These are phyloP conservation scores for Mortierella alpina DNA, from an alignment of 192 early-diverging fungal genomes.

Conservation along the genomic window DNA sequence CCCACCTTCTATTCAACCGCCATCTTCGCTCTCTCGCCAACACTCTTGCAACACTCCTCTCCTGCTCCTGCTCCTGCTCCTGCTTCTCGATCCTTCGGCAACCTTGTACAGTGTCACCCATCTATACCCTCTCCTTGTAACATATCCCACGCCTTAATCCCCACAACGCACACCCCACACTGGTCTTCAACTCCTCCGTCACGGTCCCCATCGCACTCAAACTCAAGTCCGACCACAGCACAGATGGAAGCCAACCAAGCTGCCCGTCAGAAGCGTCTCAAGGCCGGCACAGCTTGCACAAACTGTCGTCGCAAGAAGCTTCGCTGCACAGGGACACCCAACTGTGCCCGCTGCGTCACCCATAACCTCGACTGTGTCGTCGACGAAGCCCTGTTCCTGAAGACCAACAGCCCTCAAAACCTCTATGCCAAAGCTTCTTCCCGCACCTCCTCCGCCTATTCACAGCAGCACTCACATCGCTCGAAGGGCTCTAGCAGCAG, in stretches of 20 bases:
- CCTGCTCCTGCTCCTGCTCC: background rate
- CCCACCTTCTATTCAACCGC: background rate
- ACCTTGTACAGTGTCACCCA: too few relatives aligned
- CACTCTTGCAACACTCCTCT: background rate
- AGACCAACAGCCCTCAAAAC: conserved; percentile 39
- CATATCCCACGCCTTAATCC: too few relatives aligned
- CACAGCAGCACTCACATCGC: conserved; percentile 15
- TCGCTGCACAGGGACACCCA: conserved; percentile 46
- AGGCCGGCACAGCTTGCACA: conserved; percentile 49
- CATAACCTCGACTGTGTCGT: conserved; percentile 50
- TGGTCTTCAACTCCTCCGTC: background rate
- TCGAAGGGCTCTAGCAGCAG: conserved; percentile 2
- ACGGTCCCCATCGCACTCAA: background rate
- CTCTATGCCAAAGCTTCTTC: conserved; percentile 15
- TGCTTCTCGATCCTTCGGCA: background rate
- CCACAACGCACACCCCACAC: too few relatives aligned
- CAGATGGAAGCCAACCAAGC: conserved; percentile 15
- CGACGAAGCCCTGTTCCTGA: conserved; percentile 51
- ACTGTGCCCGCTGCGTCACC: conserved; percentile 41
- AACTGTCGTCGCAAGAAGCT: conserved; percentile 54
- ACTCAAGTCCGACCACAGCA: too few relatives aligned
- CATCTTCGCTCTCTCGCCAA: background rate
- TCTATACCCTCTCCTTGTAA: too few relatives aligned
- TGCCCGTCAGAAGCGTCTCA: conserved; percentile 48
- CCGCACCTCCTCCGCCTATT: background rate